phyloP scores from a whole-genome alignment of 176 grass and related monocot species.

The Ananas comosus region DNA sequence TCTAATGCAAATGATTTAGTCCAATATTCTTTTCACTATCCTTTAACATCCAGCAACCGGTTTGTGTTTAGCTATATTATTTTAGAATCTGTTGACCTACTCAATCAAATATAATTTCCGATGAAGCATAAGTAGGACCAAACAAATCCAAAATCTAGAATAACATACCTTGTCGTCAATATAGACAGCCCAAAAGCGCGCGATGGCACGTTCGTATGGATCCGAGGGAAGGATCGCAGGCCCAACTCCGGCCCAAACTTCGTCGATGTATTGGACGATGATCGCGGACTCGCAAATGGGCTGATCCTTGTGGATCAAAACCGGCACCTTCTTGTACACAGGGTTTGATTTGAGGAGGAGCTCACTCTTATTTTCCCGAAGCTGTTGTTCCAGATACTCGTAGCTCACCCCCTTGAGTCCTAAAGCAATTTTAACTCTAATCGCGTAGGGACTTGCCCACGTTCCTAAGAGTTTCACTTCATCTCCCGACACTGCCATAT shows the following conservation, averaged over 20 bases:
- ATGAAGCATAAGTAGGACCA: neutral
- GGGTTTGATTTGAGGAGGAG: conserved; percentile 37
- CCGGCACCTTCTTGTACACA: conserved; percentile 34
- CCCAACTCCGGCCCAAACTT: neutral
- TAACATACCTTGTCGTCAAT: conserved; percentile 18
- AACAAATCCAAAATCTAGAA: neutral
- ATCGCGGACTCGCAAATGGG: conserved; percentile 4
- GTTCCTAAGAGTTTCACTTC: conserved; percentile 33
- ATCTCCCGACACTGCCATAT: neutral
- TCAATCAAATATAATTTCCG: neutral
- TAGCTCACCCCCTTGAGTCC: conserved; percentile 15
- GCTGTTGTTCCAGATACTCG: conserved; percentile 29
- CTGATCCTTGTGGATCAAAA: conserved; percentile 16
- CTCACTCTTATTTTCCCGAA: conserved; percentile 29
- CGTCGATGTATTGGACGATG: conserved; percentile 6
- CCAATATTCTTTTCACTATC: too few species aligned
- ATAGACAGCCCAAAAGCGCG: conserved; percentile 16
- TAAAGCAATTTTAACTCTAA: conserved; percentile 22
- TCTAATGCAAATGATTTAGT: too few species aligned
- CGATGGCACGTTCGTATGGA: conserved; percentile 17
- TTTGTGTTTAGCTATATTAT: too few species aligned
- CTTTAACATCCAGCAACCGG: too few species aligned
- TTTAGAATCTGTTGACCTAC: too few species aligned
- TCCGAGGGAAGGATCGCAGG: conserved; percentile 12
- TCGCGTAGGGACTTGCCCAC: conserved; percentile 22